Percentiles rank a stretch among this genome's conserved stretches.
Conservation (phyloP, 768 basidiomycete genomes). For the Boletus eberwhitei region DNA sequence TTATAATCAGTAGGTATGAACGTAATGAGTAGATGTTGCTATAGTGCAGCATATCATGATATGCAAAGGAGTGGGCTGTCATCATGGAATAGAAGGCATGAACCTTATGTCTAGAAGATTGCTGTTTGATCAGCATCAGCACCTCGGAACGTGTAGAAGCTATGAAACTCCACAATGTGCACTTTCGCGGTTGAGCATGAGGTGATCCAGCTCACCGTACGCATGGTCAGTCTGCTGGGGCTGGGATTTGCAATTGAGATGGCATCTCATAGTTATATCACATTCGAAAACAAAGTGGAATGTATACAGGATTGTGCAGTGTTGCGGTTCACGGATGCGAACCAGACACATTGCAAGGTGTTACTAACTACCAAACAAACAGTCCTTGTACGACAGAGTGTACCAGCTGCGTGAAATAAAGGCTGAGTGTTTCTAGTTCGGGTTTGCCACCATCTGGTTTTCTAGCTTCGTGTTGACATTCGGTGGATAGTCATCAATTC, state of each 20-base stretch:
- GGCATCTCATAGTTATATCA: neutral
- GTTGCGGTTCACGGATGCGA: neutral
- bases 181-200: neutral
- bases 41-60: neutral
- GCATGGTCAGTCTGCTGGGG: neutral
- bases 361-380: neutral
- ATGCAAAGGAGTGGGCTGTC: neutral
- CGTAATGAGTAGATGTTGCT: neutral
- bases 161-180: neutral
- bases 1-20: neutral
- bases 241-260: neutral
- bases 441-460: too few relatives aligned
- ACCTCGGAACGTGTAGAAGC: neutral
- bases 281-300: neutral
- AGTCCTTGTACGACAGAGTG: neutral
- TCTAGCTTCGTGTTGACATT: too few relatives aligned
- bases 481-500: neutral
- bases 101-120: neutral
- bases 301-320: neutral
- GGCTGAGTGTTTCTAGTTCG: too few relatives aligned
- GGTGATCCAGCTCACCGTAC: neutral
- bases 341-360: neutral
- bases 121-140: neutral
- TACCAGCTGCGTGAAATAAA: neutral
- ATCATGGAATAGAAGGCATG: neutral